Conservation (phyloP, 352 stramenopile species). For the Pythium brassicae region DNA sequence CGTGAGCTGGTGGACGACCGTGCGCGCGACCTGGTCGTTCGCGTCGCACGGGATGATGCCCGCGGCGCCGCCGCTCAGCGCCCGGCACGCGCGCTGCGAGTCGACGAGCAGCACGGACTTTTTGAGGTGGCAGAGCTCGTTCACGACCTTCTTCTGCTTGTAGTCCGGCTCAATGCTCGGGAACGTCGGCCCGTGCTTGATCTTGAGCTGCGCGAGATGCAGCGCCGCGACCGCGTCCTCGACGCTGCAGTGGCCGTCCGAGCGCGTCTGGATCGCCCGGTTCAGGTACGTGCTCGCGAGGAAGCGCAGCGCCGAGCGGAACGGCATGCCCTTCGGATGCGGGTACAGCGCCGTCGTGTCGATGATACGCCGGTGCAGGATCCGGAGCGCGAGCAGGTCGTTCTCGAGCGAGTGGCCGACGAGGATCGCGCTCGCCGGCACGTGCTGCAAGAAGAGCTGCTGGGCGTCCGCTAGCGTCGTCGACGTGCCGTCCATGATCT, state of each 20-base stretch:
- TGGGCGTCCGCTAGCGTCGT: conserved; percentile 67
- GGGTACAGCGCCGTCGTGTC: conserved; percentile 82
- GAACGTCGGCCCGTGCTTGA: conserved; percentile 58
- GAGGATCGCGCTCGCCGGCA: conserved; percentile 69
- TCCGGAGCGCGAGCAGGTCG: conserved; percentile 61
- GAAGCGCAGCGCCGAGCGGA: conserved; percentile 73
- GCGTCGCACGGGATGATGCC: conserved; percentile 54
- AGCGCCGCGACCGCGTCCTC: conserved; percentile 78
- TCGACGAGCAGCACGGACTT: conserved; percentile 82
- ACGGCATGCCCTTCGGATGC: conserved; percentile 73
- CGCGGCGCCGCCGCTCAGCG: conserved; percentile 55
- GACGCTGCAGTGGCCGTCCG: conserved; percentile 74
- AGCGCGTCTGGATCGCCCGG: conserved; percentile 65
- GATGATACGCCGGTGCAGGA: conserved; percentile 74
- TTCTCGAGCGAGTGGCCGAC: conserved; percentile 90
- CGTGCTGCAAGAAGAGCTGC: conserved; percentile 44
- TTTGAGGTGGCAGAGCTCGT: conserved; percentile 60
- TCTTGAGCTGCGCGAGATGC: conserved; percentile 46
- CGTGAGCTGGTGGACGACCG: conserved; percentile 72
- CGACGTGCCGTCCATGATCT: conserved; percentile 72
- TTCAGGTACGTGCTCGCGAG: conserved; percentile 68
- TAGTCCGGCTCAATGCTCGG: conserved; percentile 65
- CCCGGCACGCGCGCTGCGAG: conserved; percentile 51
- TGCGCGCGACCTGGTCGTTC: conserved; percentile 40
- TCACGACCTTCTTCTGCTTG: conserved; percentile 76